Evolutionary conservation across 352 stramenopile species (phyloP).

Genomic region (Phytophthora crassamura): DNA sequence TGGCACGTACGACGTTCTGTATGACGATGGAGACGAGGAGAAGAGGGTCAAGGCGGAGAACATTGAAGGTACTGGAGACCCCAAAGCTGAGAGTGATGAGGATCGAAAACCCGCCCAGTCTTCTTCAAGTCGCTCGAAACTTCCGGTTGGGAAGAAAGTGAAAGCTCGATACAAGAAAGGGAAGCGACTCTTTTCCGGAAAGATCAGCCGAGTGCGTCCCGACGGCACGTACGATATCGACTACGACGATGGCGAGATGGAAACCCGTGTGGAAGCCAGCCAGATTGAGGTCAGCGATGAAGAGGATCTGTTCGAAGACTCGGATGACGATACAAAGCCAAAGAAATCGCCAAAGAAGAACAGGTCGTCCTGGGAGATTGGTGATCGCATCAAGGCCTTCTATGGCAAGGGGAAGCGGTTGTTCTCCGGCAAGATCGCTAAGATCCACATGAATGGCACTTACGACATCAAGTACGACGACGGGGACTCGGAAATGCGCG

Average conservation of each 20-base stretch:
- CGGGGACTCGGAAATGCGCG: constrained; percentile 51
- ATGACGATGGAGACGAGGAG: constrained; percentile 71
- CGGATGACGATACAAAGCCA: constrained; percentile 34
- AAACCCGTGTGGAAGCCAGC: constrained; percentile 50
- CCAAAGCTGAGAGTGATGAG: constrained; percentile 20
- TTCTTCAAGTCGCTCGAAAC: constrained; percentile 14
- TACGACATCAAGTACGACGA: constrained; percentile 77
- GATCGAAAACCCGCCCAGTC: constrained; percentile 9
- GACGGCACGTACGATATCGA: constrained; percentile 67
- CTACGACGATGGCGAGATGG: constrained; percentile 78
- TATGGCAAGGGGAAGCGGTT: constrained; percentile 66
- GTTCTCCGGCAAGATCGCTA: constrained; percentile 66
- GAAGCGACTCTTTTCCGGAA: constrained; percentile 55
- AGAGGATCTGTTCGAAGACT: constrained; percentile 59
- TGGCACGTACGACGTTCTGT: constrained; percentile 68
- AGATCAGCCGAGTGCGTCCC: constrained; percentile 51
- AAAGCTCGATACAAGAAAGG: constrained; percentile 54
- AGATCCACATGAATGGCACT: constrained; percentile 64
- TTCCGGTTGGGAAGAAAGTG: constrained; percentile 43
- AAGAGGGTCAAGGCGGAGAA: constrained; percentile 41
- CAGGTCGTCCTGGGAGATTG: constrained; percentile 31
- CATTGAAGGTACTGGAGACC: constrained; percentile 25
- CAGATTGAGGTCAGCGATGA: constrained; percentile 35
- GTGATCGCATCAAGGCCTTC: constrained; percentile 43
- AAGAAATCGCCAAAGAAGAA: constrained; percentile 21